A percentile compares a stretch with the other conserved stretches of the same genome.
These are phyloP conservation scores for Diaporthe australafricana DNA, from an alignment of 2,329 filamentous ascomycete species.

Conservation along the genomic window DNA sequence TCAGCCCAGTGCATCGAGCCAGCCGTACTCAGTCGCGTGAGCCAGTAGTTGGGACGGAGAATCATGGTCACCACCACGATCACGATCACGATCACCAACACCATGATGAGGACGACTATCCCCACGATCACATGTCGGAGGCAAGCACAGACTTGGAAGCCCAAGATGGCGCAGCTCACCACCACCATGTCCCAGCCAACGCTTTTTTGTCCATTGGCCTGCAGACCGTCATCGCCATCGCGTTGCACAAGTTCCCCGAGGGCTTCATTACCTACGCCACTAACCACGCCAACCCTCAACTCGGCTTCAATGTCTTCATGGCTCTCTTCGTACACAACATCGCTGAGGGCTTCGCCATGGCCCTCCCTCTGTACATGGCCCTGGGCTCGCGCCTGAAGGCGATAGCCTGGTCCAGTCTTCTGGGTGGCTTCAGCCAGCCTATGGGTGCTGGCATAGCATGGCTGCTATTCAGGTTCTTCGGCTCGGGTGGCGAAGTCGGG, in stretches of 20 bases:
- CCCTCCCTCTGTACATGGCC: slow-evolving; percentile 91
- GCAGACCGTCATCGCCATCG: slow-evolving; percentile 94
- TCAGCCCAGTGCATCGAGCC: slow-evolving; percentile 12
- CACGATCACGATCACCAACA: slow-evolving; percentile 29
- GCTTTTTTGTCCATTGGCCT: slow-evolving; percentile 95
- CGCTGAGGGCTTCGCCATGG: slow-evolving; percentile 95
- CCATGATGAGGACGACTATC: slow-evolving; percentile 41
- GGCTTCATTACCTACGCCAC: slow-evolving; percentile 93
- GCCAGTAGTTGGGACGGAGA: not conserved
- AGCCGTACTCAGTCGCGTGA: slow-evolving; percentile 16
- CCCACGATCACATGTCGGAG: slow-evolving; percentile 44
- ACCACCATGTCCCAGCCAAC: slow-evolving; percentile 95
- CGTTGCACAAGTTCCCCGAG: slow-evolving; percentile 94
- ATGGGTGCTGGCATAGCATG: slow-evolving; percentile 86
- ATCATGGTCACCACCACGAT: slow-evolving; percentile 30
- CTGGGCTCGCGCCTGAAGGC: slow-evolving; percentile 83
- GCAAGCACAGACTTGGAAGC: slow-evolving; percentile 57
- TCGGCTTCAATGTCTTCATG: slow-evolving; percentile 93
- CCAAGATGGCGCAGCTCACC: slow-evolving; percentile 64
- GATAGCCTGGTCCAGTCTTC: slow-evolving; percentile 83
- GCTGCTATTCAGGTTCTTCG: slow-evolving; percentile 83
- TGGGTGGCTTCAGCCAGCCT: slow-evolving; percentile 90
- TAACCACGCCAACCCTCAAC: slow-evolving; percentile 90
- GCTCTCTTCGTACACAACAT: slow-evolving; percentile 99
- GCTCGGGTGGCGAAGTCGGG: slow-evolving; percentile 48